These are phyloP conservation scores for Candolleomyces aberdarensis DNA, from an alignment of 768 basidiomycete species.

Conservation along the genomic window DNA sequence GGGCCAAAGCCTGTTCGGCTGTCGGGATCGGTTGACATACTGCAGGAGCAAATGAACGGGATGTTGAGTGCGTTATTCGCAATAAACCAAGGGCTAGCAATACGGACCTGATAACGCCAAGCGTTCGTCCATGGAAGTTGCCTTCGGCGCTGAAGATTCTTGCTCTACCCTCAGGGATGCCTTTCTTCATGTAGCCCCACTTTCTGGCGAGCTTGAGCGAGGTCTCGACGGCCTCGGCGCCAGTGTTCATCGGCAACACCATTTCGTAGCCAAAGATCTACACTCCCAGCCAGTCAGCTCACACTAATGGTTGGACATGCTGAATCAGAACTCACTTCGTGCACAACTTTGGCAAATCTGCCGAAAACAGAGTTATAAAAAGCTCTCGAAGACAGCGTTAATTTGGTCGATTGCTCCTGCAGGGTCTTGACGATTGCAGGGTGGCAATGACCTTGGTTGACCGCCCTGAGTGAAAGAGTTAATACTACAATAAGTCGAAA, in stretches of 20 bases:
- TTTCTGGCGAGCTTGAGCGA: slow-evolving; percentile 94
- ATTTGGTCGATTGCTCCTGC: slow-evolving; percentile 77
- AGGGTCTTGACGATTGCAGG: slow-evolving; percentile 82
- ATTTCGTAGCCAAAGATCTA: slow-evolving; percentile 89
- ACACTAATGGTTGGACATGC: not conserved
- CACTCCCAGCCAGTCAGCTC: slow-evolving; percentile 58
- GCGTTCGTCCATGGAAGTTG: slow-evolving; percentile 95
- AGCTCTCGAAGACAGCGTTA: slow-evolving; percentile 92
- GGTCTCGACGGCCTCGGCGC: slow-evolving; percentile 97
- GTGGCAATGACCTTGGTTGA: slow-evolving; percentile 96
- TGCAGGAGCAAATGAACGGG: slow-evolving; percentile 25
- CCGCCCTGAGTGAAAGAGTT: slow-evolving; percentile 21
- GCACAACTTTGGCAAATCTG: slow-evolving; percentile 56
- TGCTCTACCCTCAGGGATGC: slow-evolving; percentile 76
- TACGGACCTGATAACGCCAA: slow-evolving; percentile 77
- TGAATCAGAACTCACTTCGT: not conserved
- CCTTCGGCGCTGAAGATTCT: slow-evolving; percentile 82
- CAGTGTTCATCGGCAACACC: slow-evolving; percentile 99
- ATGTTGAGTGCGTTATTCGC: no score
- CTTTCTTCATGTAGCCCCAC: slow-evolving; percentile 93
- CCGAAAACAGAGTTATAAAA: slow-evolving; percentile 95
- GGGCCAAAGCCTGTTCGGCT: slow-evolving; percentile 87
- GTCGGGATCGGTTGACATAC: slow-evolving; percentile 95
- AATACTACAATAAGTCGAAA: not conserved
- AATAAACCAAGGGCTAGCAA: no score